Conservation (phyloP, 2,329 filamentous ascomycete genomes). For the Hortaea werneckii region DNA sequence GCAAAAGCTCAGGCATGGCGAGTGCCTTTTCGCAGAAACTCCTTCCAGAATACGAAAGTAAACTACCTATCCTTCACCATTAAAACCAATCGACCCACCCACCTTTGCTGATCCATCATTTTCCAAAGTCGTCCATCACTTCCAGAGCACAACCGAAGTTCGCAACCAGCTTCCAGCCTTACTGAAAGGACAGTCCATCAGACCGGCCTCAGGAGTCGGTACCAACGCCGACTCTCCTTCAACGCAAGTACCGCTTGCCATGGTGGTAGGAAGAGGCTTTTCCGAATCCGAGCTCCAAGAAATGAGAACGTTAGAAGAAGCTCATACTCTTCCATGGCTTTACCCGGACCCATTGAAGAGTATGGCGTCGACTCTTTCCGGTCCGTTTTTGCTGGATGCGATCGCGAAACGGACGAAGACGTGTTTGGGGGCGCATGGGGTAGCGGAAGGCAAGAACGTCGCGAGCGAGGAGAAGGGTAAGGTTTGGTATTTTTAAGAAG, state of each 20-base stretch:
- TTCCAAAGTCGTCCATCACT: conserved; percentile 13
- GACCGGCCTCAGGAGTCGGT: conserved; percentile 9
- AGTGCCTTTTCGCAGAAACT: conserved; percentile 8
- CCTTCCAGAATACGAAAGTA: conserved; percentile 14
- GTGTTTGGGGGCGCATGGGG: conserved; percentile 9
- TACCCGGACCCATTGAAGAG: conserved; percentile 11
- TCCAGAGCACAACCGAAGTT: conserved; percentile 6
- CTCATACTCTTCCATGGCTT: conserved; percentile 10
- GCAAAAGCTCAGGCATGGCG: conserved; percentile 14
- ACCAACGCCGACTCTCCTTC: conserved; percentile 5
- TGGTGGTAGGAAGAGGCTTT: conserved; percentile 15
- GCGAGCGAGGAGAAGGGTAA: neutral
- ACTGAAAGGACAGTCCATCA: conserved; percentile 8
- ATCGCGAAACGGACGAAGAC: conserved; percentile 8
- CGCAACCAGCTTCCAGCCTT: conserved; percentile 11
- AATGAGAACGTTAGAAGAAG: conserved; percentile 9
- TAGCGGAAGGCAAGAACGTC: conserved; percentile 8
- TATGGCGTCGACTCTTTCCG: conserved; percentile 6
- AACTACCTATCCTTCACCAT: neutral
- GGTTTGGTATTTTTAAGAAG: neutral
- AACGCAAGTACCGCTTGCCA: conserved; percentile 8
- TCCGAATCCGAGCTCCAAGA: conserved; percentile 8
- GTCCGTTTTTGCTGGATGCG: conserved; percentile 10
- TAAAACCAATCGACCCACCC: too few relatives aligned
- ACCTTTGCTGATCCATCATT: neutral